These are phyloP conservation scores for Aureobasidium melanogenum DNA, from an alignment of 2,329 filamentous ascomycete species.

Conservation along the genomic window DNA sequence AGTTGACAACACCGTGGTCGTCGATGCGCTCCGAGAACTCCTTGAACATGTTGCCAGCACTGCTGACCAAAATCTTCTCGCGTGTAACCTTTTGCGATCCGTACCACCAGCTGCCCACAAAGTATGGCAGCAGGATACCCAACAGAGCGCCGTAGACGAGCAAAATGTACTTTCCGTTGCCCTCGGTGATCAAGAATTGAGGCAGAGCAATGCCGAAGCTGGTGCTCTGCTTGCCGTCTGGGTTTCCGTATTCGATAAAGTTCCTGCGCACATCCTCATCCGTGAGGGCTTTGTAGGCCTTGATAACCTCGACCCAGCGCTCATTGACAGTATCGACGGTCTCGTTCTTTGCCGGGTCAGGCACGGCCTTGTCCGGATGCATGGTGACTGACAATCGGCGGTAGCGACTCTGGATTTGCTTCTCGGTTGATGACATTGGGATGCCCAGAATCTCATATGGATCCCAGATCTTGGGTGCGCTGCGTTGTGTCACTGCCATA, in stretches of 20 bases:
- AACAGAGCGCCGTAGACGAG: slow-evolving; percentile 81
- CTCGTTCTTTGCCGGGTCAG: slow-evolving; percentile 79
- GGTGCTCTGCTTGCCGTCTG: slow-evolving; percentile 95
- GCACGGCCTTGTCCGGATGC: slow-evolving; percentile 87
- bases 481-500: slow-evolving; percentile 67
- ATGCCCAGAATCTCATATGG: slow-evolving; percentile 91
- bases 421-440: slow-evolving; percentile 75
- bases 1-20: slow-evolving; percentile 68
- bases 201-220: slow-evolving; percentile 96
- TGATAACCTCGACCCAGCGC: slow-evolving; percentile 87
- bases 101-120: slow-evolving; percentile 98
- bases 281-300: slow-evolving; percentile 95
- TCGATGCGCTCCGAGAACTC: slow-evolving; percentile 82
- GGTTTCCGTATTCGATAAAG: slow-evolving; percentile 90
- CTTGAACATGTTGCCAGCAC: slow-evolving; percentile 87
- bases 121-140: slow-evolving; percentile 81
- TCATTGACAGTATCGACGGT: slow-evolving; percentile 78
- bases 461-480: slow-evolving; percentile 77
- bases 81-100: slow-evolving; percentile 87
- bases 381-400: slow-evolving; percentile 74
- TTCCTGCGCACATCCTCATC: slow-evolving; percentile 97
- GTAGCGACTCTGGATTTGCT: slow-evolving; percentile 86
- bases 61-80: slow-evolving; percentile 86
- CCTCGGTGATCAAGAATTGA: slow-evolving; percentile 83
- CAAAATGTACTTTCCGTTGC: slow-evolving; percentile 91